These are phyloP conservation scores for Candida jianshihensis DNA, from an alignment of 805 yeast species.

Conservation along the genomic window DNA sequence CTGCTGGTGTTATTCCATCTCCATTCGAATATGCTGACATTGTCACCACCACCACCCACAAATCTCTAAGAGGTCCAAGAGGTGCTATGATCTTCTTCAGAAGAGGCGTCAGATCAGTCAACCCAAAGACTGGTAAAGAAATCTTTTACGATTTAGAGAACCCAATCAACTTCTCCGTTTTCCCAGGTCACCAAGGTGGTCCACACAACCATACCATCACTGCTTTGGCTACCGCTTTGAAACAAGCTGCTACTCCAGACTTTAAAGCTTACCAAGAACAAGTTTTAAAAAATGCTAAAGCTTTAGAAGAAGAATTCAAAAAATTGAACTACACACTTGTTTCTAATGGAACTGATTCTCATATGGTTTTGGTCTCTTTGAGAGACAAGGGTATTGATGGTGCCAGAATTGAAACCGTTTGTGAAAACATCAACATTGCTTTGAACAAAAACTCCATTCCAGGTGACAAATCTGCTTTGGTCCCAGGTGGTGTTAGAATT, in stretches of 20 bases:
- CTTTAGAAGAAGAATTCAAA: slow-evolving; percentile 70
- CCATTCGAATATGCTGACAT: slow-evolving; percentile 97
- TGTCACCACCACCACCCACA: slow-evolving; percentile 98
- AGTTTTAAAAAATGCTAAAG: slow-evolving; percentile 83
- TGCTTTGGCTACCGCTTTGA: slow-evolving; percentile 93
- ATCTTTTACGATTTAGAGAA: slow-evolving; percentile 85
- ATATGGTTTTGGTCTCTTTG: slow-evolving; percentile 86
- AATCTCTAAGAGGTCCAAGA: slow-evolving; percentile 98
- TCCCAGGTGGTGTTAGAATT: slow-evolving; percentile 95
- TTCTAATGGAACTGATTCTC: slow-evolving; percentile 94
- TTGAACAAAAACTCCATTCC: slow-evolving; percentile 97
- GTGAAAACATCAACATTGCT: slow-evolving; percentile 92
- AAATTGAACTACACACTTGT: slow-evolving; percentile 73
- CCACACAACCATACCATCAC: slow-evolving; percentile 99
- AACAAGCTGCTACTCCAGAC: slow-evolving; percentile 88
- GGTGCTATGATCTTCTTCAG: slow-evolving; percentile 99
- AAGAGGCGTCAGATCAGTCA: slow-evolving; percentile 84
- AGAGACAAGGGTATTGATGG: slow-evolving; percentile 91
- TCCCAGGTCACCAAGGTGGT: slow-evolving; percentile 99
- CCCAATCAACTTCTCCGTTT: slow-evolving; percentile 94
- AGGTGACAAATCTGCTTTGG: slow-evolving; percentile 93
- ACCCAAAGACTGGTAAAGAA: slow-evolving; percentile 84
- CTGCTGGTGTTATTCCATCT: slow-evolving; percentile 92
- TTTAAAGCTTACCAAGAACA: slow-evolving; percentile 84
- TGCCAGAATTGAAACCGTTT: slow-evolving; percentile 92